Conservation (phyloP, 2,329 filamentous ascomycete genomes). For the Rachicladosporium sp. region DNA sequence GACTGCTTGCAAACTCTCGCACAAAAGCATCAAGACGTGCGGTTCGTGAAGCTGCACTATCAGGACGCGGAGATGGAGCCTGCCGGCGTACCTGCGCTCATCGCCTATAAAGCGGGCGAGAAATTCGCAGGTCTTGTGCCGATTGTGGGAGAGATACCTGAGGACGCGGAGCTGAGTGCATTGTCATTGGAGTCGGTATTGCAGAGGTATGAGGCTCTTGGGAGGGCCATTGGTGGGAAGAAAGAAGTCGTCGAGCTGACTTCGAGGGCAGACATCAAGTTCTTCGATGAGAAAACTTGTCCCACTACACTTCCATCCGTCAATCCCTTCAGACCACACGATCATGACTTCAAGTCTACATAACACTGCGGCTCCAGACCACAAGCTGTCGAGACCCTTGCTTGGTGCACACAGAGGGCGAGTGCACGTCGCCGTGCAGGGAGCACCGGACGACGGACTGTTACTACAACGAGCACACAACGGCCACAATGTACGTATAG, state of each 20-base stretch:
- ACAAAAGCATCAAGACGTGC: slow-evolving; percentile 53
- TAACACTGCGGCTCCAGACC: no score
- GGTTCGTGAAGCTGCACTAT: slow-evolving; percentile 85
- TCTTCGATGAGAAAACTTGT: slow-evolving; percentile 1
- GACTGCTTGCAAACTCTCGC: slow-evolving; percentile 66
- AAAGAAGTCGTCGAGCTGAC: background rate
- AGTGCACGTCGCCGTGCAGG: no score
- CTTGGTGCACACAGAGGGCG: no score
- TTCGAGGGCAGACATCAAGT: slow-evolving; percentile 5
- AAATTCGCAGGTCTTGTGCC: slow-evolving; percentile 84
- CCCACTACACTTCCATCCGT: no score
- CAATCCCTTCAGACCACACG: no score
- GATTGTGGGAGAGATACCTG: slow-evolving; percentile 72
- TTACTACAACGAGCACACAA: no score
- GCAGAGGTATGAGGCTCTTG: slow-evolving; percentile 34
- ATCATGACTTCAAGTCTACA: no score
- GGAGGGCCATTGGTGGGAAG: background rate
- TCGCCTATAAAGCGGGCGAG: slow-evolving; percentile 82
- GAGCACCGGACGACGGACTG: no score
- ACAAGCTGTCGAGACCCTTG: no score
- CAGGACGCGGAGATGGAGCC: slow-evolving; percentile 90
- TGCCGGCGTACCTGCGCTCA: slow-evolving; percentile 71
- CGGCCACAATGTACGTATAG: no score
- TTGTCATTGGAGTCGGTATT: slow-evolving; percentile 46
- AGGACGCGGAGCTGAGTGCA: slow-evolving; percentile 38